phyloP scores from a whole-genome alignment of 306 rosid species.

The Morella rubra region DNA sequence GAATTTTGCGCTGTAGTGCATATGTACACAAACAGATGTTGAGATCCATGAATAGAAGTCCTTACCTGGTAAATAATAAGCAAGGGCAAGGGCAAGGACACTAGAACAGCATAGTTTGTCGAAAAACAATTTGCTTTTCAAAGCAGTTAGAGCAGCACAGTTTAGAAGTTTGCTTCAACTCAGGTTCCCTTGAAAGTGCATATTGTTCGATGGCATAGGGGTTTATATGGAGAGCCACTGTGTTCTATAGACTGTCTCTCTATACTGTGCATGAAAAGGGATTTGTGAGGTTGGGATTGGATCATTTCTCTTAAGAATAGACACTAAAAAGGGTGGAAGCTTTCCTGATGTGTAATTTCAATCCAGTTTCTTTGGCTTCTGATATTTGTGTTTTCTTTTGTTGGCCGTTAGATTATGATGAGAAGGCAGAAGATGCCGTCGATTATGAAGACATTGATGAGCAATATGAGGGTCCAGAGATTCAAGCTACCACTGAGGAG shows the following conservation, averaged over 20 bases:
- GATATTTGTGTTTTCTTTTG: background rate
- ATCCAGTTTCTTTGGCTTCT: background rate
- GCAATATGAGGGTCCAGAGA: conserved; percentile 92
- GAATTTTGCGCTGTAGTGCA: background rate
- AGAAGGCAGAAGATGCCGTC: conserved; percentile 90
- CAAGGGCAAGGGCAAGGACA: background rate
- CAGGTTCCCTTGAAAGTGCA: background rate
- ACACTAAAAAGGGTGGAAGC: background rate
- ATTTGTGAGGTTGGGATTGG: background rate
- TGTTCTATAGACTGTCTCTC: too few relatives aligned
- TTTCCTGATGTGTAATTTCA: background rate
- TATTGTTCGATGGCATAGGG: background rate
- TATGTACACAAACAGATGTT: background rate
- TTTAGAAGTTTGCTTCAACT: background rate
- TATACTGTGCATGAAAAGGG: background rate
- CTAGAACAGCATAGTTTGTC: background rate
- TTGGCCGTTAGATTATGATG: conserved; percentile 60
- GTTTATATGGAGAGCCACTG: background rate
- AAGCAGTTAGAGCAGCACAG: background rate
- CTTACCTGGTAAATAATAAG: background rate
- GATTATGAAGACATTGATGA: conserved; percentile 97
- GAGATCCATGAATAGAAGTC: background rate
- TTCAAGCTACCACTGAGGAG: conserved; percentile 81
- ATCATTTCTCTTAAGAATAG: background rate
- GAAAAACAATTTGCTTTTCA: background rate